Evolutionary conservation across 1,139 yeast species (phyloP).

Genomic region (Taiozyma onychis): DNA sequence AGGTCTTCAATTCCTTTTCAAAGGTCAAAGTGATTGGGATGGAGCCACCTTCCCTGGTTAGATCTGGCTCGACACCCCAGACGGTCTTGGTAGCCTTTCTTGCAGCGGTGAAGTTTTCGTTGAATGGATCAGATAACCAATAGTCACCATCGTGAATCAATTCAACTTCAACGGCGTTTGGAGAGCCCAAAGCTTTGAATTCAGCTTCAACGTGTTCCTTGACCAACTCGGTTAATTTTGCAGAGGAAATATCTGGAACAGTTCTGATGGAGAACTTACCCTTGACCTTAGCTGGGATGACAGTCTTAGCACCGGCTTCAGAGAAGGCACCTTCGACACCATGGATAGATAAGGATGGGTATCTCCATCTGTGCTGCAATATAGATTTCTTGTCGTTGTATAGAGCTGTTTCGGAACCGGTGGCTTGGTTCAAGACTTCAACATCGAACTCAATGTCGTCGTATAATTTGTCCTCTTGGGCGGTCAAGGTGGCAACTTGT

Average conservation of each 20-base stretch:
- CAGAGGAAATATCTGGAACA: slow-evolving; percentile 86
- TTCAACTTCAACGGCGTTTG: slow-evolving; percentile 67
- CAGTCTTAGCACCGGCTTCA: slow-evolving; percentile 95
- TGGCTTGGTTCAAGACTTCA: slow-evolving; percentile 78
- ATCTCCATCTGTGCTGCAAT: slow-evolving; percentile 98
- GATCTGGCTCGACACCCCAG: slow-evolving; percentile 92
- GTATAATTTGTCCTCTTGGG: slow-evolving; percentile 69
- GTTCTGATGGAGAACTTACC: slow-evolving; percentile 98
- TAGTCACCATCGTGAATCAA: slow-evolving; percentile 91
- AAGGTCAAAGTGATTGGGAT: slow-evolving; percentile 93
- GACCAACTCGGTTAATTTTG: slow-evolving; percentile 73
- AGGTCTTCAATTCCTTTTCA: slow-evolving; percentile 79
- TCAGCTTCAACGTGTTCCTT: slow-evolving; percentile 60
- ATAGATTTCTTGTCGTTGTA: slow-evolving; percentile 75
- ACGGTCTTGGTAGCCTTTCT: slow-evolving; percentile 89
- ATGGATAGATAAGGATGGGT: slow-evolving; percentile 90
- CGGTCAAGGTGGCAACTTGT: slow-evolving; percentile 92
- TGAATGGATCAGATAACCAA: slow-evolving; percentile 95
- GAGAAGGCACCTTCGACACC: slow-evolving; percentile 98
- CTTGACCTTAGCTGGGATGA: slow-evolving; percentile 87
- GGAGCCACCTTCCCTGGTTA: slow-evolving; percentile 98
- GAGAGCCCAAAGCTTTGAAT: slow-evolving; percentile 65
- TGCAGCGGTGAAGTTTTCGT: slow-evolving; percentile 91
- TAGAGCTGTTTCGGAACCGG: slow-evolving; percentile 81
- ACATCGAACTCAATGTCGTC: slow-evolving; percentile 82